Evolutionary conservation across 495 filamentous ascomycete species (phyloP).

Genomic region (Tuber brumale): DNA sequence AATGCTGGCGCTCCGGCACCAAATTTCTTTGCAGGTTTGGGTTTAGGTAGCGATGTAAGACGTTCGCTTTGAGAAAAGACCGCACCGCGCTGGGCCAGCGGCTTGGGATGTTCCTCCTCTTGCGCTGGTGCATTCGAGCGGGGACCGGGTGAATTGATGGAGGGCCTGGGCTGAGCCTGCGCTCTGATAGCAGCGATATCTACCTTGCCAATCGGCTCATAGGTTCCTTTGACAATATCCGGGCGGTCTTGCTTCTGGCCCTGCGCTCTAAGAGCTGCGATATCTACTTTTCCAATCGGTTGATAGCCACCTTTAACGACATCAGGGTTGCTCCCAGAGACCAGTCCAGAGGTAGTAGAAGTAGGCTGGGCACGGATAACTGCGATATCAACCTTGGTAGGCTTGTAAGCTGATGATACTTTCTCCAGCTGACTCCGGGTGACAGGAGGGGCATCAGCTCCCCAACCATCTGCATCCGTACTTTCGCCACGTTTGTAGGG

Average conservation of each 20-base stretch:
- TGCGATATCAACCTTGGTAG: constrained; percentile 83
- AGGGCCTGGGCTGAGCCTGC: constrained; percentile 54
- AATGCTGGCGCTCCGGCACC: constrained; percentile 61
- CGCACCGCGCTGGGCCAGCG: constrained; percentile 60
- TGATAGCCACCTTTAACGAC: constrained; percentile 88
- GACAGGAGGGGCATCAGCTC: constrained; percentile 82
- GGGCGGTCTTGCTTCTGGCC: constrained; percentile 68
- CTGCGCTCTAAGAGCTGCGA: constrained; percentile 77
- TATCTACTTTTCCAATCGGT: constrained; percentile 92
- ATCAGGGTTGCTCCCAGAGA: constrained; percentile 44
- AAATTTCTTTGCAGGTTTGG: constrained; percentile 86
- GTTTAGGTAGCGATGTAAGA: constrained; percentile 82
- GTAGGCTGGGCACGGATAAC: constrained; percentile 56
- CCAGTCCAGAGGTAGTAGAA: constrained; percentile 56
- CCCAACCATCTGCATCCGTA: constrained; percentile 79
- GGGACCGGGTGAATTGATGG: constrained; percentile 45
- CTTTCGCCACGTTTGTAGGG: constrained; percentile 53
- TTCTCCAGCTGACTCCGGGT: constrained; percentile 85
- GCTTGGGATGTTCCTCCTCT: constrained; percentile 48
- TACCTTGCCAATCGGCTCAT: constrained; percentile 88
- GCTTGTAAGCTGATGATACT: constrained; percentile 84
- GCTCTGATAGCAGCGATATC: constrained; percentile 90
- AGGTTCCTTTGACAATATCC: constrained; percentile 76
- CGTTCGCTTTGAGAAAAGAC: constrained; percentile 67
- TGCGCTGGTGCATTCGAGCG: constrained; percentile 41